Evolutionary conservation across 2,329 filamentous ascomycete species (phyloP), one percentile per base, ranked within the genome.

Genomic region (Fusarium sp.): DNA sequence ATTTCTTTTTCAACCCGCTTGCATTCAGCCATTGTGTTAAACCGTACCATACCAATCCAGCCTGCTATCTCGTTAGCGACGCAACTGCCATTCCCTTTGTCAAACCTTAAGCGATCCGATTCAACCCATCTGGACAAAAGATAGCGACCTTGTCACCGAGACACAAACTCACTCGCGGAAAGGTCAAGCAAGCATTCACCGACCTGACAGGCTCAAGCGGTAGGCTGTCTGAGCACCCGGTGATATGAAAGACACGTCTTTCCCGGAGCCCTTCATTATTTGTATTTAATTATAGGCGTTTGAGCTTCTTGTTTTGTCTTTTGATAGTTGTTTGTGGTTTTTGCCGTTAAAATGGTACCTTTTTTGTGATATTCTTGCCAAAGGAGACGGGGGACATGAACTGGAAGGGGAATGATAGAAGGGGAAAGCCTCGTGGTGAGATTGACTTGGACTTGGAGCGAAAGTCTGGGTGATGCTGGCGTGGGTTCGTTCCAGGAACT

Each of bases 21-120:
- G 69, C 70, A 75, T 77, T 71, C 73, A 72, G 65, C 73, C 73
- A 63, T 68, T 76, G 74, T 75, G 68, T 77, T 76, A 74, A 47
- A 60, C 23, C 46, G 39, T 66, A 65, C 31, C 62, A 66, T 69
- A 65, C 68, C 62, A 72, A 71, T 69, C 62, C 70, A 74, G 66
- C 57, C 61, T 70, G 64, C 68, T 63, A 66, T 61, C 68, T 67
- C 63, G 57, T 71, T 71, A 75, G 71, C 71, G 71, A 75, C 64
- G 66, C 72, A 72, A 69, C 63, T 65, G 43, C 57, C 59, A 58
- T 74, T 75, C 70, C 74, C 64, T 74, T 75, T 75, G 71, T 75
- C 70, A 64, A 52, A 57, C 41, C 48, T 55, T 71, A 41, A 71
- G 68, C 68, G 68, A 69, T 57, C 29, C 39, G 53, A 69, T 70